Percentiles rank a stretch among this genome's conserved stretches.
Evolutionary conservation across 257 asterid species (phyloP).

Genomic region (Lavandula angustifolia): DNA sequence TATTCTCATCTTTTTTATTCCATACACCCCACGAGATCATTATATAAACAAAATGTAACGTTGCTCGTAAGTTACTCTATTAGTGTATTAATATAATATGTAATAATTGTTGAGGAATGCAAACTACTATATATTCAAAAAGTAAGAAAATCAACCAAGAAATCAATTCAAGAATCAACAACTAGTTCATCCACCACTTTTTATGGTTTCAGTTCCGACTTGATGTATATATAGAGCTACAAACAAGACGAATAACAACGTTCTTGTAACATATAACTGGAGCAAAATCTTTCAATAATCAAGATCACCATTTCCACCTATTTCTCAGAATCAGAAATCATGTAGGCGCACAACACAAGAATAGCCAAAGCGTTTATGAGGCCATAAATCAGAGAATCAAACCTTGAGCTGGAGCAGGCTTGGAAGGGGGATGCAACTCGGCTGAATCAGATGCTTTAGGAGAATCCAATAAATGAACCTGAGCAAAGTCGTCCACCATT

Average conservation of each 20-base stretch:
- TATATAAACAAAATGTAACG: too few relatives aligned
- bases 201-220: constrained; percentile 17
- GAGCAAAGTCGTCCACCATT: constrained; percentile 83
- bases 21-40: too few relatives aligned
- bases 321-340: constrained; percentile 1
- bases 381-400: constrained; percentile 55
- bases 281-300: constrained; percentile 37
- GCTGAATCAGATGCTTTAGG: constrained; percentile 59
- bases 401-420: constrained; percentile 65
- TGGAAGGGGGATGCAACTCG: constrained; percentile 55
- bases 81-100: too few relatives aligned
- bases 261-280: constrained; percentile 33
- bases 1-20: too few relatives aligned
- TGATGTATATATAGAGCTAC: constrained; percentile 24
- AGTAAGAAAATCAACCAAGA: constrained; percentile 25
- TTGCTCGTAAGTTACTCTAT: too few relatives aligned
- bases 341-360: constrained; percentile 16
- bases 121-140: constrained; percentile 4
- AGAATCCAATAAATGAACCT: constrained; percentile 76
- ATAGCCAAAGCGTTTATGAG: constrained; percentile 21
- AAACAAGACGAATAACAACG: constrained; percentile 30
- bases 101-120: too few relatives aligned
- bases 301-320: constrained; percentile 16
- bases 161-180: constrained; percentile 31
- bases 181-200: constrained; percentile 23